phyloP scores from a whole-genome alignment of 257 asterid genomes.

The Ligustrum vulgare region DNA sequence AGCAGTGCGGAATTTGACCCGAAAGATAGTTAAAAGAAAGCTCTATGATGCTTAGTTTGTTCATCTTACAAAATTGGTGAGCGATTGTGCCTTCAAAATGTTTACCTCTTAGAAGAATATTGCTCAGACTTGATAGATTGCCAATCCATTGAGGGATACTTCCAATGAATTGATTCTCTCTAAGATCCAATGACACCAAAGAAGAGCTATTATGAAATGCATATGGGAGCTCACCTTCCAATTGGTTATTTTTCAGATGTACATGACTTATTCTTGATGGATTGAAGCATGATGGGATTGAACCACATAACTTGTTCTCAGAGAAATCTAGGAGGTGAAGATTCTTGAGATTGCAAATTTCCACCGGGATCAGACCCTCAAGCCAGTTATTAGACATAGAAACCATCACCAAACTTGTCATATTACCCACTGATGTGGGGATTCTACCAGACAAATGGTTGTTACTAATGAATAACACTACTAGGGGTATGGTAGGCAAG shows the following conservation, averaged over 20 bases:
- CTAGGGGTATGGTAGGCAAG: not conserved
- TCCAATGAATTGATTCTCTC: not conserved
- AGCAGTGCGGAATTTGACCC: not conserved
- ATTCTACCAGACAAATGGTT: not conserved
- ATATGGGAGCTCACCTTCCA: not conserved
- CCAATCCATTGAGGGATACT: not conserved
- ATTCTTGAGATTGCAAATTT: not conserved
- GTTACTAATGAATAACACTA: not conserved
- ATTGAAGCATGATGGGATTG: slow-evolving; percentile 11
- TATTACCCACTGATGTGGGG: slow-evolving; percentile 8
- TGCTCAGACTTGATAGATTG: not conserved
- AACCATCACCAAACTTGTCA: not conserved
- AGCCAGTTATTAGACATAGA: not conserved
- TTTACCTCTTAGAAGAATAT: not conserved
- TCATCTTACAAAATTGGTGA: not conserved
- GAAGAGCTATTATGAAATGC: not conserved
- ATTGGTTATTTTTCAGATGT: not conserved
- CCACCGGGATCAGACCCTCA: not conserved
- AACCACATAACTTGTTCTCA: not conserved
- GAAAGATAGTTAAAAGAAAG: not conserved
- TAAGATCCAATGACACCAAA: slow-evolving; percentile 7
- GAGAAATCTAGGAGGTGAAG: slow-evolving; percentile 7
- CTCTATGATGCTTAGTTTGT: slow-evolving; percentile 10
- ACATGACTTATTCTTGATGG: not conserved
- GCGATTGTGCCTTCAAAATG: slow-evolving; percentile 9